These are phyloP conservation scores for Pseudopithomyces maydicus DNA, from an alignment of 2,329 filamentous ascomycete genomes.

Conservation along the genomic window DNA sequence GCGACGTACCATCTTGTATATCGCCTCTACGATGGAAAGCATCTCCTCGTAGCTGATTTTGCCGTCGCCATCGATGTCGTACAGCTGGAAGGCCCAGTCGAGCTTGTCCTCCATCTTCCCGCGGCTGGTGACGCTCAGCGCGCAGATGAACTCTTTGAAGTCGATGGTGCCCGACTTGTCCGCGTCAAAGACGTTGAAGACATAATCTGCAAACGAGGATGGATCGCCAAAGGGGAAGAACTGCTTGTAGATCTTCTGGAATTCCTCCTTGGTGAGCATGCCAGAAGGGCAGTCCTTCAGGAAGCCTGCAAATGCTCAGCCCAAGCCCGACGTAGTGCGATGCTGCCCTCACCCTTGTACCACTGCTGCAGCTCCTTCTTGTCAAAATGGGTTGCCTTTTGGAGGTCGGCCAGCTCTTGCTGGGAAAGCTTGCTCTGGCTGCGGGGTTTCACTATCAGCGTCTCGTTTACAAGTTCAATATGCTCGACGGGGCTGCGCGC, in stretches of 20 bases:
- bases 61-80: conserved; percentile 98
- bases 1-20: conserved; percentile 91
- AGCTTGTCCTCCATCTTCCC: conserved; percentile 99
- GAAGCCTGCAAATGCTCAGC: conserved; percentile 69
- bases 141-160: conserved; percentile 99
- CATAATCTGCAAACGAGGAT: conserved; percentile 96
- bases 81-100: conserved; percentile 98
- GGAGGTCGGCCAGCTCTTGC: conserved; percentile 92
- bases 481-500: conserved; percentile 24
- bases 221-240: conserved; percentile 99
- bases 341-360: conserved; percentile 80
- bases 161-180: conserved; percentile 98
- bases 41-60: conserved; percentile 99
- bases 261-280: conserved; percentile 96
- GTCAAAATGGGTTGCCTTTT: conserved; percentile 97
- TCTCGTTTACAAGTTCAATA: conserved; percentile 30
- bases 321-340: background rate
- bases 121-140: conserved; percentile 91
- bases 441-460: conserved; percentile 42
- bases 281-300: conserved; percentile 97
- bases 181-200: conserved; percentile 98
- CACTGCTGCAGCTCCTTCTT: conserved; percentile 99
- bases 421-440: conserved; percentile 99
- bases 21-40: conserved; percentile 97
- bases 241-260: conserved; percentile 99